Base-by-base conservation (phyloP, 2,329 filamentous ascomycete species). In the Dactylella cylindrospora region DNA sequence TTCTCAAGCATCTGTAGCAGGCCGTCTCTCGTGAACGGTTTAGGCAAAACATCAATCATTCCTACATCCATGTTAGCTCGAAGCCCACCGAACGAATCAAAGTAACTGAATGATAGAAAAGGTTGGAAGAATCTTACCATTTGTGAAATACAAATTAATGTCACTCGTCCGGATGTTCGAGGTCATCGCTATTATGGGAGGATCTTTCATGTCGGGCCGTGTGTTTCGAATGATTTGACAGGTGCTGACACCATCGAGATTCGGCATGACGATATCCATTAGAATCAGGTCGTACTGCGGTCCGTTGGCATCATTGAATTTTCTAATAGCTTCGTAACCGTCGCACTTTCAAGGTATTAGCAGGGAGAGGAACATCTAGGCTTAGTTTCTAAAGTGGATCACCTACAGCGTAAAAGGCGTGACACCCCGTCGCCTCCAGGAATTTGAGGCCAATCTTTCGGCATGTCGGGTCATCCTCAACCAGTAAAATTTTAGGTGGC, bases 241-340 rank as follows among this genome's bases (percentile, higher is more conserved):
- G 2, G 93, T 91, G 12, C 90, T 95, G 4, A 97, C 90, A 67
- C 93, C 93, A 70, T 97, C 93, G 49, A 97, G 78, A 66, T 90
- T 86, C 4, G 93, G 93, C 93, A 98, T 97, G 68, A 98, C 95
- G 66, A 98, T 91, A 71, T 93, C 87, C 87, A 91, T 91, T 65
- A 91, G 81, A 66, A 91, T 88, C 49, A 86, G 74, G 67, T 86
- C 82, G 68, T 80, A 85, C 25, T 79, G 28, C 73, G 71, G 67
- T 78, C 81, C 44, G 9, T 38, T 36, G 0, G 35, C 49, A 17
- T 62, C 57, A 9, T 54, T 40, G 43, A 95, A 85, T 71, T 93
- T 93, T 70, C 86, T 88, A 41, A 95, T 90, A 45, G 93, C 93
- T 72, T 96, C 89, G 36, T 94, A 78, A 40, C 93, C 93, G 72